These are phyloP conservation scores for Phytomonas francai DNA, from an alignment of 208 protist genomes.

Conservation along the genomic window DNA sequence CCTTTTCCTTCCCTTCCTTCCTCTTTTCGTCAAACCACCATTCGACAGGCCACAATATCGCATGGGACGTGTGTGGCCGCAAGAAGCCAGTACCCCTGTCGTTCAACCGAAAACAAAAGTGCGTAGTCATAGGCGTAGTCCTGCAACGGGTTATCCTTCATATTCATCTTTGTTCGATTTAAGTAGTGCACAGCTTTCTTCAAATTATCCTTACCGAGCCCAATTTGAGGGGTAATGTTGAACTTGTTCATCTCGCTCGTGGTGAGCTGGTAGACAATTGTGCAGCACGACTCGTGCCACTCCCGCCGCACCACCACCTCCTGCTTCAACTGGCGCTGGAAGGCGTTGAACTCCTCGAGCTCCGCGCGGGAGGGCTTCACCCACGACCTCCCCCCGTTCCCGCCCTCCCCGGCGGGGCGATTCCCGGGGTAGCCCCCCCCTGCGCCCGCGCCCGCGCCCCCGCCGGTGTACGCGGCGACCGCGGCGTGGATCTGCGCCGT, in stretches of 20 bases:
- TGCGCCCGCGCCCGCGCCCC: slow-evolving; percentile 13
- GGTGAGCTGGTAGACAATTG: slow-evolving; percentile 84
- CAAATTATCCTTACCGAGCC: slow-evolving; percentile 66
- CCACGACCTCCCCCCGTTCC: slow-evolving; percentile 7
- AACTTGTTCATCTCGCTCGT: slow-evolving; percentile 80
- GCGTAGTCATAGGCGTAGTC: slow-evolving; percentile 85
- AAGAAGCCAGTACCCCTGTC: slow-evolving; percentile 83
- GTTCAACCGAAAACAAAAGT: slow-evolving; percentile 74
- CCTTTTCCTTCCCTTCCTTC: not conserved
- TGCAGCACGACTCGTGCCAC: slow-evolving; percentile 74
- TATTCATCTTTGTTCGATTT: slow-evolving; percentile 32
- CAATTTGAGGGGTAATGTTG: slow-evolving; percentile 64
- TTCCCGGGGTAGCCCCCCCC: slow-evolving; percentile 7
- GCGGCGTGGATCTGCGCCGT: slow-evolving; percentile 21
- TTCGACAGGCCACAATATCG: slow-evolving; percentile 83
- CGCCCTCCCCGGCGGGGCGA: slow-evolving; percentile 7
- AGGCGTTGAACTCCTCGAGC: slow-evolving; percentile 27
- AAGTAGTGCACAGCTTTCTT: slow-evolving; percentile 65
- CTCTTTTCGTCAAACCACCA: slow-evolving; percentile 14
- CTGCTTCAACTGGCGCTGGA: slow-evolving; percentile 37
- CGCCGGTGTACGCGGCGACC: slow-evolving; percentile 16
- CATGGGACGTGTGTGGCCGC: slow-evolving; percentile 83
- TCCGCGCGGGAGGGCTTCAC: slow-evolving; percentile 22
- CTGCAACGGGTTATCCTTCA: slow-evolving; percentile 69
- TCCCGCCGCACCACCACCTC: slow-evolving; percentile 43